Percentiles rank a stretch among this genome's conserved stretches.
Conservation (phyloP, 805 yeast genomes). For the Nakazawaea ambrosiae region DNA sequence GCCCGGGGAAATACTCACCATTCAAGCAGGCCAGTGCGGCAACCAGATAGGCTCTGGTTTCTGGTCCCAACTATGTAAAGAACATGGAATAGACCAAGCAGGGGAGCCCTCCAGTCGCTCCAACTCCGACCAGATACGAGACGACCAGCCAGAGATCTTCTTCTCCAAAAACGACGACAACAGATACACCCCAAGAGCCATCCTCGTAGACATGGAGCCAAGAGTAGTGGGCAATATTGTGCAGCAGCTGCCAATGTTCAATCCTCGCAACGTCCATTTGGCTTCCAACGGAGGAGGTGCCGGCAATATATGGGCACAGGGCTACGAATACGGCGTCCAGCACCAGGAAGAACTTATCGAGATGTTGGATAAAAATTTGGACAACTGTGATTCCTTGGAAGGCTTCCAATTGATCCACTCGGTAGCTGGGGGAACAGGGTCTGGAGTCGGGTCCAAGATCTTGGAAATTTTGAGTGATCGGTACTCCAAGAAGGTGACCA, state of each 20-base stretch:
- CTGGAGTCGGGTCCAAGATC: constrained; percentile 84
- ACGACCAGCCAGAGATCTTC: constrained; percentile 79
- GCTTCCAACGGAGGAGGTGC: constrained; percentile 88
- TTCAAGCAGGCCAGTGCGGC: constrained; percentile 86
- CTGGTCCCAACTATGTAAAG: constrained; percentile 83
- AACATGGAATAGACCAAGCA: constrained; percentile 75
- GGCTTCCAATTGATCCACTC: constrained; percentile 90
- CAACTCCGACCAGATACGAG: constrained; percentile 18
- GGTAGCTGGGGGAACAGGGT: constrained; percentile 98
- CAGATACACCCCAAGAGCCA: constrained; percentile 82
- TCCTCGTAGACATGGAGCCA: constrained; percentile 86
- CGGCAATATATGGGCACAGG: constrained; percentile 94
- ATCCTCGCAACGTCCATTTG: constrained; percentile 74
- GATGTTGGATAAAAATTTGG: constrained; percentile 84
- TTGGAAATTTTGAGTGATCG: constrained; percentile 75
- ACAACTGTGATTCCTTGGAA: constrained; percentile 80
- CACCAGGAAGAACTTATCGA: constrained; percentile 71
- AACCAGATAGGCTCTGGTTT: constrained; percentile 91
- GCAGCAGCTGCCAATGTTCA: constrained; percentile 55
- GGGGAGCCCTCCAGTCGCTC: constrained; percentile 31
- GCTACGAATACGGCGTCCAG: constrained; percentile 67
- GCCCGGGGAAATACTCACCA: constrained; percentile 62
- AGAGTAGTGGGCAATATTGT: constrained; percentile 66
- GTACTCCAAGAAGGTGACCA: constrained; percentile 73
- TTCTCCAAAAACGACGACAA: constrained; percentile 70